Evolutionary conservation across 2,329 filamentous ascomycete species (phyloP).

Genomic region (Colletotrichum sp.): DNA sequence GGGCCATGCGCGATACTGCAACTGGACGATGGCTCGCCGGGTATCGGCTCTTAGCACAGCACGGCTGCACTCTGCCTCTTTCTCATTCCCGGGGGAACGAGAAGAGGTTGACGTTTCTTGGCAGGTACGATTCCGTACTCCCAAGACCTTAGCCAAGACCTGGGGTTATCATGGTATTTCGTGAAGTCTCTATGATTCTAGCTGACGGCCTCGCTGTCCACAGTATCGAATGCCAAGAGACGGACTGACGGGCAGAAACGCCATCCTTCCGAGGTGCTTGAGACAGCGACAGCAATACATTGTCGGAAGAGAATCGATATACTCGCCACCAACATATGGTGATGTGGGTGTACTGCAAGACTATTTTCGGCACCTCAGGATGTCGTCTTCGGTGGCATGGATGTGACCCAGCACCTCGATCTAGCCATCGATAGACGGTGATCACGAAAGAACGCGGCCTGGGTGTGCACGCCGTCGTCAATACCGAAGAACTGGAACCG

Average conservation of each 20-base stretch:
- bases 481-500: not conserved
- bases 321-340: not conserved
- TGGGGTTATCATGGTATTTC: not conserved
- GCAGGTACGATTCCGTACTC: not conserved
- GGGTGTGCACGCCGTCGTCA: not conserved
- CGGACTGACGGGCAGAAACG: not conserved
- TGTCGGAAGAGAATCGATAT: not conserved
- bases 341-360: not conserved
- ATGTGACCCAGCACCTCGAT: not conserved
- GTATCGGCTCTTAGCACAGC: not conserved
- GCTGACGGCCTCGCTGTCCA: not conserved
- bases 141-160: not conserved
- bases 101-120: not conserved
- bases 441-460: not conserved
- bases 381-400: not conserved
- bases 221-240: not conserved
- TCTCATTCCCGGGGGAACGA: not conserved
- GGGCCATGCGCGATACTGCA: not conserved
- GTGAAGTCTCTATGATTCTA: not conserved
- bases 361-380: not conserved
- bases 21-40: not conserved
- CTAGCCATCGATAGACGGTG: not conserved
- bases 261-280: not conserved
- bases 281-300: not conserved
- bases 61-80: not conserved